A percentile compares a stretch with the other conserved stretches of the same genome.
phyloP scores from a whole-genome alignment of 768 basidiomycete species.

The Naganishia vaughanmartiniae region DNA sequence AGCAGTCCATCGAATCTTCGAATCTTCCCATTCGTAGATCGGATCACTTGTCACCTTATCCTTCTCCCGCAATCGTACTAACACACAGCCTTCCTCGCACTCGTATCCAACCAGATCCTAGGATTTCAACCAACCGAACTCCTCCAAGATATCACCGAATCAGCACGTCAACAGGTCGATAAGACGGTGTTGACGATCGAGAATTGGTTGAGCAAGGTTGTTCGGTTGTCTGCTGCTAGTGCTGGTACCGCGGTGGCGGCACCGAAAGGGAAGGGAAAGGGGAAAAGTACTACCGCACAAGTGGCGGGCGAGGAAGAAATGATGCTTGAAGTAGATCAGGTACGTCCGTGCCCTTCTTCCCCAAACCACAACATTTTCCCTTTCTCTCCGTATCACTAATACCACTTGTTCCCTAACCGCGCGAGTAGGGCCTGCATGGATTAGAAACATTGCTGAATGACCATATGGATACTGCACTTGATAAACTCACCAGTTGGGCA shows the following conservation, averaged over 20 bases:
- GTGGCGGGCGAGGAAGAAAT: not conserved
- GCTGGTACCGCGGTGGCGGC: not conserved
- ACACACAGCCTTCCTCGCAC: not conserved
- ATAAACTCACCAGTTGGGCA: slow-evolving; percentile 87
- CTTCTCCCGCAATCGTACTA: too few relatives aligned
- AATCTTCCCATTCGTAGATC: too few relatives aligned
- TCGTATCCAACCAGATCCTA: not conserved
- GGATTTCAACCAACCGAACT: slow-evolving; percentile 23
- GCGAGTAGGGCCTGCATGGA: slow-evolving; percentile 67
- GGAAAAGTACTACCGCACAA: not conserved
- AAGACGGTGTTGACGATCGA: slow-evolving; percentile 22
- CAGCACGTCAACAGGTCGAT: slow-evolving; percentile 18
- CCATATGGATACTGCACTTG: slow-evolving; percentile 85
- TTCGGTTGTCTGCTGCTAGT: slow-evolving; percentile 1
- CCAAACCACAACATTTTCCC: not conserved
- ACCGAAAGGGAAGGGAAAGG: not conserved
- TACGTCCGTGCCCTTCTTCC: not conserved
- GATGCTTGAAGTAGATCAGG: slow-evolving; percentile 24
- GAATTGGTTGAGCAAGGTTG: slow-evolving; percentile 22
- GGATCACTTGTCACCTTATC: too few relatives aligned
- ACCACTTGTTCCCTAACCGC: not conserved
- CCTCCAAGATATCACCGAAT: slow-evolving; percentile 21
- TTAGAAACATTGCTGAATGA: slow-evolving; percentile 85
- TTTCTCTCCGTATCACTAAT: not conserved
- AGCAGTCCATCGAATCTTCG: too few relatives aligned